phyloP scores from a whole-genome alignment of 2,329 filamentous ascomycete genomes.

The Fusarium pseudonygamai region DNA sequence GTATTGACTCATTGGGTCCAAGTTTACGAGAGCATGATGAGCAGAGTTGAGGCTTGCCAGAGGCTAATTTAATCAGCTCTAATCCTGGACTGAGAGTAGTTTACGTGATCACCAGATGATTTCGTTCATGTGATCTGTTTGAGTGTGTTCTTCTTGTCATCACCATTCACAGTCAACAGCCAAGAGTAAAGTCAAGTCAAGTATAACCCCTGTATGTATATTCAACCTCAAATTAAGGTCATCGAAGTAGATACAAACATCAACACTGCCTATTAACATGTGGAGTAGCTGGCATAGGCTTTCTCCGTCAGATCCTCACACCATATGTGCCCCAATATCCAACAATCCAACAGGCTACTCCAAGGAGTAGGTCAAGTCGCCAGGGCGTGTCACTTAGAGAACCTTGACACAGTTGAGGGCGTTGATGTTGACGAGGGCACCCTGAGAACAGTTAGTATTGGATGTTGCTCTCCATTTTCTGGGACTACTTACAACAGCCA shows the following conservation, averaged over 20 bases:
- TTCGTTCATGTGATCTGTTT: neutral
- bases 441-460: neutral
- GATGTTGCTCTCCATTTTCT: rapidly evolving
- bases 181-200: neutral
- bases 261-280: neutral
- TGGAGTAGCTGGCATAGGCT: slow-evolving; percentile 2
- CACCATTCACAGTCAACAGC: neutral
- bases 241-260: slow-evolving; percentile 1
- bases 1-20: no score
- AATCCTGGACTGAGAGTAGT: neutral
- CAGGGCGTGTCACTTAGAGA: neutral
- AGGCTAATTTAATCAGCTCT: neutral
- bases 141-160: no score
- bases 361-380: neutral
- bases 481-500: neutral
- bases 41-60: neutral
- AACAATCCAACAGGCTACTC: neutral
- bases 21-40: neutral
- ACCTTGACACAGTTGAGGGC: slow-evolving; percentile 9
- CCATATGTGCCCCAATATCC: neutral
- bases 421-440: slow-evolving; percentile 1
- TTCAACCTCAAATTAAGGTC: neutral
- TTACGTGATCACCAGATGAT: neutral
- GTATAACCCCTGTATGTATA: neutral
- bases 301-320: neutral